These are phyloP conservation scores for Clonostachys byssicola DNA, from an alignment of 2,329 filamentous ascomycete species.

Conservation along the genomic window DNA sequence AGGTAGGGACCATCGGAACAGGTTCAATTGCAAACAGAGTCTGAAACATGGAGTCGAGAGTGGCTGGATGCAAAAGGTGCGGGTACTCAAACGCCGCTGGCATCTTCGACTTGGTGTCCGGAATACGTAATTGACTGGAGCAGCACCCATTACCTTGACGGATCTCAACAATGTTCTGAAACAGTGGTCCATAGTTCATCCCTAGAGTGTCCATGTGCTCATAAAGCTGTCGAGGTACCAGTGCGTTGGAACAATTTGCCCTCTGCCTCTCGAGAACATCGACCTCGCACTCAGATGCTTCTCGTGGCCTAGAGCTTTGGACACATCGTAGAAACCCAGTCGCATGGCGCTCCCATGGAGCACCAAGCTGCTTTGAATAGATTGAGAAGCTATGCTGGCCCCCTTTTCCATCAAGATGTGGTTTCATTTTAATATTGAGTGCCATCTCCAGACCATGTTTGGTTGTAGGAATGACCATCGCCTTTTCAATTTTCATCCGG, in stretches of 20 bases:
- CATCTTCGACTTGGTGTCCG: conserved; percentile 48
- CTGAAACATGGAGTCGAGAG: conserved; percentile 53
- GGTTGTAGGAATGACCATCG: conserved; percentile 44
- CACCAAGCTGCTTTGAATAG: conserved; percentile 35
- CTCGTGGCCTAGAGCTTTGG: conserved; percentile 7
- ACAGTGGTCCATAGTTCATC: conserved; percentile 45
- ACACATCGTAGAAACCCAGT: conserved; percentile 22
- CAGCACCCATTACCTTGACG: conserved; percentile 23
- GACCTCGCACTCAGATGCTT: no score
- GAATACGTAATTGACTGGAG: conserved; percentile 32
- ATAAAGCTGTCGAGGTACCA: conserved; percentile 42
- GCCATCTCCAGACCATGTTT: conserved; percentile 44
- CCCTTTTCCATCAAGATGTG: neutral
- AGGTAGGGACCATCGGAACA: conserved; percentile 44
- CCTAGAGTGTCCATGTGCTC: conserved; percentile 44
- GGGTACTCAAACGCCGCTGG: conserved; percentile 47
- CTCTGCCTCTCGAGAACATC: neutral
- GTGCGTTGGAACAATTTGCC: conserved; percentile 18
- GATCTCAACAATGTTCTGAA: conserved; percentile 39
- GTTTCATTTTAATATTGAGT: conserved; percentile 33
- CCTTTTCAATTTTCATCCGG: conserved; percentile 40
- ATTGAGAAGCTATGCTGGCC: conserved; percentile 30
- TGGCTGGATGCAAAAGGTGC: conserved; percentile 53
- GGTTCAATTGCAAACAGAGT: conserved; percentile 39
- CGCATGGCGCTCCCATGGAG: conserved; percentile 37